A percentile compares a stretch with the other conserved stretches of the same genome.
These are phyloP conservation scores for Starmerella lactis-condensi DNA, from an alignment of 805 yeast genomes.

Conservation along the genomic window DNA sequence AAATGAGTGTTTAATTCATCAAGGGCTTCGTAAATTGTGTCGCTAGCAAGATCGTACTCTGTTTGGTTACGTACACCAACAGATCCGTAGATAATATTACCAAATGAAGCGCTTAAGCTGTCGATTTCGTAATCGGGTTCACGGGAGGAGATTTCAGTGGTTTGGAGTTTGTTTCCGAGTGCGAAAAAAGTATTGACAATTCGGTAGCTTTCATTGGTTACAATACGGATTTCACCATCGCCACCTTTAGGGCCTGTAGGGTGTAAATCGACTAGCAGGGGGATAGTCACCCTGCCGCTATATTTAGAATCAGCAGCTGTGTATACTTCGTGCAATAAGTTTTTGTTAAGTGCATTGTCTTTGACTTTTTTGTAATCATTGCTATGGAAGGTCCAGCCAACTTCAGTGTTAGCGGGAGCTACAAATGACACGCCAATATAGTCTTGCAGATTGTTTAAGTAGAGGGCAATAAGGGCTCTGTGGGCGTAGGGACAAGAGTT, in stretches of 20 bases:
- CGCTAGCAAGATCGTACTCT: constrained; percentile 52
- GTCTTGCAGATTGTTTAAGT: constrained; percentile 45
- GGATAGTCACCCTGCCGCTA: constrained; percentile 74
- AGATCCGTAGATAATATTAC: constrained; percentile 60
- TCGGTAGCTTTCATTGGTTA: constrained; percentile 78
- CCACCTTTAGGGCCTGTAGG: constrained; percentile 22
- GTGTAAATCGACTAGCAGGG: constrained; percentile 79
- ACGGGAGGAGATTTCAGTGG: too few relatives aligned
- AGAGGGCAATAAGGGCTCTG: constrained; percentile 52
- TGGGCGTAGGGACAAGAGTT: constrained; percentile 94
- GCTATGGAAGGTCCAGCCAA: constrained; percentile 69
- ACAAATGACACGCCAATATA: constrained; percentile 41
- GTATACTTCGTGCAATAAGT: constrained; percentile 52
- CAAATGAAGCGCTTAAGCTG: constrained; percentile 34
- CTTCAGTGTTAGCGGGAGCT: constrained; percentile 68
- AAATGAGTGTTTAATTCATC: constrained; percentile 27
- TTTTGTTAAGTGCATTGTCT: constrained; percentile 43
- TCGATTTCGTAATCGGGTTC: constrained; percentile 43
- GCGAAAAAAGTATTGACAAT: constrained; percentile 58
- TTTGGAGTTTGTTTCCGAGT: constrained; percentile 57
- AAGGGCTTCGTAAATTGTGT: constrained; percentile 39
- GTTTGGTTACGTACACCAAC: constrained; percentile 70
- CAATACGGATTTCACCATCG: constrained; percentile 30
- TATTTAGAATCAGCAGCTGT: constrained; percentile 58
- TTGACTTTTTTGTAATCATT: constrained; percentile 34